Base-by-base conservation (phyloP, 2,329 filamentous ascomycete species). In the Hypoxylon sp. region DNA sequence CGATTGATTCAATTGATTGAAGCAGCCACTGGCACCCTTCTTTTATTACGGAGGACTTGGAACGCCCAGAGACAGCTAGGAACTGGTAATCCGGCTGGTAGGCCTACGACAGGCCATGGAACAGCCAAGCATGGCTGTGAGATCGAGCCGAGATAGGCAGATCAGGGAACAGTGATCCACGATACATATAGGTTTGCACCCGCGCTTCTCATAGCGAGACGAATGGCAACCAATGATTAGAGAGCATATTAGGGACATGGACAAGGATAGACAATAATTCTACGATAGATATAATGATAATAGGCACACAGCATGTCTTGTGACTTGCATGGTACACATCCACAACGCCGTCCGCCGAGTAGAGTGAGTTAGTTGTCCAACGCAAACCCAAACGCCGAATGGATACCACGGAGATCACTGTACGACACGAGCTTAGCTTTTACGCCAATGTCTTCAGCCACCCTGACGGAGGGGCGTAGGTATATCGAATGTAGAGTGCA, bases 251-350 rank as follows among this genome's bases (percentile, higher is more conserved):
- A 11, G n/a, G n/a, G 52, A 24, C 34, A 51, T 37, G 26, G 24
- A 37, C 56, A 56, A 41, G 17, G 41, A 52, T 58, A 58, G 53
- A 47, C 26, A 39, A 34, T 50, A 63, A 54, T 51, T 44, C n/a
- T 55, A 60, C 19, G 50, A 61, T 66, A 64, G 60, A 64, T 24
- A 43, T 67, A 67, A 67, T 64, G 61, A 56, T 64, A 67, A 64
- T 63, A 55, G 17, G 37, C 7, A 41, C 17, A 17, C 37, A 19
- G n/a, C 32, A 34, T 34, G 11, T 34, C 20, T 43, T 22, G 20
- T 19, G n/a, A 20, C 13, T 6, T 13, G 3, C 11, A 15, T 15
- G 6, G 13, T 34, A 13, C 32, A 34, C 3, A 6, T 13, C 32
- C 13, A 34, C 32, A 34, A 15, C 32, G 15, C 6, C 10, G 10